Base-by-base conservation (phyloP, 768 basidiomycete genomes). In the Tephrocybe sp. region DNA sequence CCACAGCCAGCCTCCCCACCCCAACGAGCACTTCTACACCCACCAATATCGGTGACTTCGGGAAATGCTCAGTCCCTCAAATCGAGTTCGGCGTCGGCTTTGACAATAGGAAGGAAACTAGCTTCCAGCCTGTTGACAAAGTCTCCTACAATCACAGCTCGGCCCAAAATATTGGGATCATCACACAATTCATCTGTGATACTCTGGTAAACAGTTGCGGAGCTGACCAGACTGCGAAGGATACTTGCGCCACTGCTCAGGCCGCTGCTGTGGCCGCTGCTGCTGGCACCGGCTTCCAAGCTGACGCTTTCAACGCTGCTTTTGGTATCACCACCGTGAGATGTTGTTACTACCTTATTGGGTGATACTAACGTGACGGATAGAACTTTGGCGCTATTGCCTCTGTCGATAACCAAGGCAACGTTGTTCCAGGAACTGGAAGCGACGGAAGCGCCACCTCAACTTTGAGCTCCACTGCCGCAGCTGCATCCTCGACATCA, bases 81-180 rank as follows among this genome's bases (percentile, higher is more conserved):
- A 81, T 86, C 52, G 72, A 77, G 58, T 86, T 86, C 57, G 82
- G 70, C 40, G 67, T 59, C 25, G 81, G 80, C 32, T 83, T 86
- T 58, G 82, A 85, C 54, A 67, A 68, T 59, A 73, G 83, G 51
- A 78, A 69, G 56, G 83, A 84, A 61, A 84, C 81, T 9, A 73
- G 73, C 64, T 86, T 84, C 72, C 63, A 75, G 57, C 83, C 84
- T 48, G 71, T 66, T 8, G 78, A 84, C 63, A 59, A 69, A 61
- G 73, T 58, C 12, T 76, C 74, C 10, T 81, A 69, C 67, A 73
- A 74, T 65, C 80, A 81, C 50, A 78, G 75, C 17, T 81, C 81
- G 15, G 81, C 81, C 33, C 73, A 80, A 59, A 75, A 74, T 59
- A 77, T 79, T 58, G 73, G 68, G 55, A 79, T 81, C 62, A 83